Base-by-base conservation (phyloP, 176 grass and related monocot genomes). In the Phragmites australis region DNA sequence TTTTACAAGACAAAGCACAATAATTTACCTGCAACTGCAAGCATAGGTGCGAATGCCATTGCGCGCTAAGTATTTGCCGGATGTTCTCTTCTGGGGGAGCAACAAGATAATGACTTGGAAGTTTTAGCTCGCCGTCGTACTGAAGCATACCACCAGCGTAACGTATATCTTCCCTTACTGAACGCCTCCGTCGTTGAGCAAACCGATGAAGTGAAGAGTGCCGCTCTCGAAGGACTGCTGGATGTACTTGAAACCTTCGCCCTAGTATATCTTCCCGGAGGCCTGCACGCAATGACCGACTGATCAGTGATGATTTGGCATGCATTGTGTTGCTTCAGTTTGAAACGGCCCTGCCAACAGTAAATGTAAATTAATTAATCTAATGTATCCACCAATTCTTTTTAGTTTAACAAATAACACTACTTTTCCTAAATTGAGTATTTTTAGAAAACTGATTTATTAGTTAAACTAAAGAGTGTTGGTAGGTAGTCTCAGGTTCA, bases 1-100 rank as follows among this genome's bases (percentile, higher is more conserved):
- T 22, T 29, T 39, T 19, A 81, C 37, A 26, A 19, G 42, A 69
- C 37, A 25, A 65, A 65, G 48, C 37, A 32, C 14, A 26, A 29
- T 8, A 53, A 6, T 54, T 17, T 86, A 93, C 96, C 92, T 99
- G 96, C 96, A 95, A 89, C 92, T 99, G 96, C 96, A 95, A 89
- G 92, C 96, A 41, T 95, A 99, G 30, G 68, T 93, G 26, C 79
- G 78, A 16, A 93, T 6, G 14, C 96, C 92, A 64, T 99, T 99
- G 66, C 68, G 79, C 6, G 82, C 92, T 40, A 99, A 86, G 83
- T 95, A 95, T 48, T 99, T 90, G 23, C 90, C 84, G 1, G 92
- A 99, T 12, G 92, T 99, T 42, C 90, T 91, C 71, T 99, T 93
- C 88, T 6, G 88, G 96, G 13, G 96, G 96, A 63, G 88, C 81